phyloP scores from a whole-genome alignment of 2,329 filamentous ascomycete genomes.

The Alternaria sp. region DNA sequence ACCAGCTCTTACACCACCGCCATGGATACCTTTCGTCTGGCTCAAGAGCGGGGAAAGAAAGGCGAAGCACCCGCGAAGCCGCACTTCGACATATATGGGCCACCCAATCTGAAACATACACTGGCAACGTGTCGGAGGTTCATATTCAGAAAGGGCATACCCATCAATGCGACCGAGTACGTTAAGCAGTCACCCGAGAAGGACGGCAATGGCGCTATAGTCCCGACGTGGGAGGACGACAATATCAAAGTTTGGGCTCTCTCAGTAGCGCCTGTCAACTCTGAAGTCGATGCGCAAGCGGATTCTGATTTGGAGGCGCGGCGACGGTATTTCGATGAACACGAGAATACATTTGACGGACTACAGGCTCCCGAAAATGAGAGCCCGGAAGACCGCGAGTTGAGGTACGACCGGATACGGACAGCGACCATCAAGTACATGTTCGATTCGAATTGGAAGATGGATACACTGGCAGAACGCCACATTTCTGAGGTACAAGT shows the following conservation, averaged over 20 bases:
- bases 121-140: slow-evolving; percentile 85
- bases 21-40: slow-evolving; percentile 43
- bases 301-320: slow-evolving; percentile 32
- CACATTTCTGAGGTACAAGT: slow-evolving; percentile 70
- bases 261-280: slow-evolving; percentile 57
- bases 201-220: slow-evolving; percentile 44
- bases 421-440: slow-evolving; percentile 72
- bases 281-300: slow-evolving; percentile 9
- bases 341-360: slow-evolving; percentile 41
- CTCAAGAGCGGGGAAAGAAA: slow-evolving; percentile 22
- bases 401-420: slow-evolving; percentile 59
- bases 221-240: slow-evolving; percentile 76
- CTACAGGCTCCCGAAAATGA: slow-evolving; percentile 37
- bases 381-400: slow-evolving; percentile 43
- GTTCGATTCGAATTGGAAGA: slow-evolving; percentile 78
- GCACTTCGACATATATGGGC: slow-evolving; percentile 70
- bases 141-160: slow-evolving; percentile 83
- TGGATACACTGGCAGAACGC: slow-evolving; percentile 72
- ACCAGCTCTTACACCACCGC: slow-evolving; percentile 56
- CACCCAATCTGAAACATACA: slow-evolving; percentile 78
- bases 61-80: slow-evolving; percentile 27
- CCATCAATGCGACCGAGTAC: slow-evolving; percentile 74
- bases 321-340: slow-evolving; percentile 28
- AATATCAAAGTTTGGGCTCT: slow-evolving; percentile 87
- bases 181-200: slow-evolving; percentile 29